Percentiles rank a stretch among this genome's conserved stretches.
Conservation (phyloP, 805 yeast genomes). For the Ogataea naganishii region DNA sequence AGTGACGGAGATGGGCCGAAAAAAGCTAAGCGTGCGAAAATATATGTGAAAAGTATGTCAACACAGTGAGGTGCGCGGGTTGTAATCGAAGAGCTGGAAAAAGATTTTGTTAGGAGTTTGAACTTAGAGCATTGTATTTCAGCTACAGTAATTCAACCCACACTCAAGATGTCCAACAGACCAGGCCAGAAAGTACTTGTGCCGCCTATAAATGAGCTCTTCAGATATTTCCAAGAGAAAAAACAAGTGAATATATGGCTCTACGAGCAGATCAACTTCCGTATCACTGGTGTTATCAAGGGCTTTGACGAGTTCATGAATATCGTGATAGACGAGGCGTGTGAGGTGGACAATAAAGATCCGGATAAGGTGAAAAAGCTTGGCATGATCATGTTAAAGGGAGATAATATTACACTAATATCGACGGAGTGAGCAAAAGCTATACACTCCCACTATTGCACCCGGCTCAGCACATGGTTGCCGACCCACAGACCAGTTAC, state of each 20-base stretch:
- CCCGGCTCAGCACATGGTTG: too few relatives aligned
- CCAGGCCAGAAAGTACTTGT: conserved; percentile 47
- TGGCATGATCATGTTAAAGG: conserved; percentile 78
- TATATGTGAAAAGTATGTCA: neutral
- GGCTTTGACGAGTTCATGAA: conserved; percentile 99
- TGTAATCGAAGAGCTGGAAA: too few relatives aligned
- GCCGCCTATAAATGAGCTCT: conserved; percentile 89
- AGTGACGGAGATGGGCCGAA: too few relatives aligned
- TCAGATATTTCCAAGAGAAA: conserved; percentile 79
- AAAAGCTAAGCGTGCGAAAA: too few relatives aligned
- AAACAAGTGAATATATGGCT: conserved; percentile 79
- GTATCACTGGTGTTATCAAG: conserved; percentile 74
- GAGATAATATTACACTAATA: conserved; percentile 87
- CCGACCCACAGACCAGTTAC: too few relatives aligned
- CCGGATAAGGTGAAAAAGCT: conserved; percentile 33
- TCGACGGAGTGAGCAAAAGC: too few relatives aligned
- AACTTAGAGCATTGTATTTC: too few relatives aligned
- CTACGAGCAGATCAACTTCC: conserved; percentile 68
- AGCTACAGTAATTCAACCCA: too few relatives aligned
- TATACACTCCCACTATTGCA: too few relatives aligned
- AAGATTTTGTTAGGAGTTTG: too few relatives aligned
- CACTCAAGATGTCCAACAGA: conserved; percentile 29
- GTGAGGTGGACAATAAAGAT: conserved; percentile 50
- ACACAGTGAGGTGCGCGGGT: too few relatives aligned
- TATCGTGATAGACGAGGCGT: conserved; percentile 48